phyloP scores from a whole-genome alignment of 306 rosid genomes.

The Malus sylvestris region DNA sequence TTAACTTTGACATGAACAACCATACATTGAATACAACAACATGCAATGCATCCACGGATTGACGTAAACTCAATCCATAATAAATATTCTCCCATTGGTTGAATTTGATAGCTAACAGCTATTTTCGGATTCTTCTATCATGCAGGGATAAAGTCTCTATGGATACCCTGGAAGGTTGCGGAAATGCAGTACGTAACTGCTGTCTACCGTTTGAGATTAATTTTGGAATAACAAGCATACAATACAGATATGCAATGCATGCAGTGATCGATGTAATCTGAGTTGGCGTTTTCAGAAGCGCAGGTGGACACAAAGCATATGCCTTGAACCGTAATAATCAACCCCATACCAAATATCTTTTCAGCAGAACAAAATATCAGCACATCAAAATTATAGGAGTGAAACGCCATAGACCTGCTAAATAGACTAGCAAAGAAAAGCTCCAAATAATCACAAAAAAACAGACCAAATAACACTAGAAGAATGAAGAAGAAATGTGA shows the following conservation, averaged over 20 bases:
- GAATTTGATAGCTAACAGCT: neutral
- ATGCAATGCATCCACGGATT: neutral
- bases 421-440: neutral
- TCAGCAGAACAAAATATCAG: neutral
- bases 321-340: neutral
- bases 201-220: neutral
- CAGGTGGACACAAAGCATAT: neutral
- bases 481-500: neutral
- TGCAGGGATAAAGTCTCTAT: neutral
- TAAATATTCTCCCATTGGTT: neutral
- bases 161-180: neutral
- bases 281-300: neutral
- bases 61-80: neutral
- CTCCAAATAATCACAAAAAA: neutral
- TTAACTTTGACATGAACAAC: neutral
- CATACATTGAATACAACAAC: neutral
- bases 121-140: neutral
- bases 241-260: neutral
- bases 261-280: neutral
- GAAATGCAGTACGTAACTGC: neutral
- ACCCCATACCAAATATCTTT: neutral
- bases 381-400: neutral
- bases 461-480: neutral
- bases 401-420: neutral
- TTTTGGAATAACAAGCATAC: neutral